Evolutionary conservation across 495 filamentous ascomycete species (phyloP), one percentile per base, ranked within the genome.

Genomic region (Friedmanniomyces endolithicus): DNA sequence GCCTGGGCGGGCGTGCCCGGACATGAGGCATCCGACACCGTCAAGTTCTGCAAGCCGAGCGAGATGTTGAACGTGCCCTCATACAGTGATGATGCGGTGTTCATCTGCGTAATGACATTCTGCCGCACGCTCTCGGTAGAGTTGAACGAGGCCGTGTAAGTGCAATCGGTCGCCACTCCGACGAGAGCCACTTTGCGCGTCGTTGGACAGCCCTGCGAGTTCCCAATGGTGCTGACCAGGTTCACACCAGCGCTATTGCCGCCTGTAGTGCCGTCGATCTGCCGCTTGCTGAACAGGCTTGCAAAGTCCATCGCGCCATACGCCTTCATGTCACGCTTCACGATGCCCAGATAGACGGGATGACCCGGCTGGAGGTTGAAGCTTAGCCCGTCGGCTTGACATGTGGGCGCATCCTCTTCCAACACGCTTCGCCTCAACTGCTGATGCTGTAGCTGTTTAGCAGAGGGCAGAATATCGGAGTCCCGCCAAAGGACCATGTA

Each of bases 51-150:
- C 51, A 98, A 76, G 40, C 88, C 92, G 23, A 98, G 79, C 0
- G 88, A 86, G 60, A 98, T 87, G 63, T 95, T 96, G 77, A 98
- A 97, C 4, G 85, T 84, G 52, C 74, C 78, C 70, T 98, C 94
- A 62, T 86, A 98, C 2, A 95, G 69, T 52, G 75, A 78, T 3
- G 92, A 97, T 14, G 92, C 92, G 17, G 80, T 74, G 71, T 95
- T 95, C 58, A 98, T 83, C 63, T 86, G 75, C 45, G 72, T 77
- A 67, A 98, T 90, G 48, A 98, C 73, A 67, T 90, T 94, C 31
- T 75, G 48, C 45, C 77, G 73, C 1, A 83, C 78, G 3, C 74
- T 68, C 17, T 80, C 75, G 19, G 77, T 74, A 14, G 72, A 75
- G 29, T 76, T 73, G 64, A 97, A 94, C 17, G 74, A 71, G 1